Evolutionary conservation across 1,284 basidiomycete species (phyloP), one percentile per base, ranked within the genome.

Genomic region (Athelia sp.): DNA sequence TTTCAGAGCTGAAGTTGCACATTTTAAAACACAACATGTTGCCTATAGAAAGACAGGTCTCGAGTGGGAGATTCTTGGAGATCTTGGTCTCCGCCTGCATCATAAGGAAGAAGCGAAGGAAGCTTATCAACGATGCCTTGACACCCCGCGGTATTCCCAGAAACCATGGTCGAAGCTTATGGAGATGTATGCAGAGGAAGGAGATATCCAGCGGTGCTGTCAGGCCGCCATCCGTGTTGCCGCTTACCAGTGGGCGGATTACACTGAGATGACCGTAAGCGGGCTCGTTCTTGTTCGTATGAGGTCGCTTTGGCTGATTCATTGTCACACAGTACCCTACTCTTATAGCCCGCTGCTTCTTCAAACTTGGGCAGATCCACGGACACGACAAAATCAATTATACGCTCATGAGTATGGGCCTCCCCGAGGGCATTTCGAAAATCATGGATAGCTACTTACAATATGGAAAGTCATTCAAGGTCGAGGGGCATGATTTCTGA

Each of bases 41-140:
- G 93, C 94, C 0, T 99, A 98, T 65, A 84, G 91, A 55, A 98
- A 98, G 74, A 98, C 96, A 0, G 93, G 91, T 0, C 75, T 93
- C 15, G 96, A 99, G 69, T 99, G 97, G 96, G 96, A 99, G 72
- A 98, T 99, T 45, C 75, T 99, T 2, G 97, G 96, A 26, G 97
- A 99, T 62, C 76, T 99, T 8, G 96, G 95, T 1, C 63, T 89
- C 32, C 83, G 96, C 10, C 67, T 99, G 52, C 90, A 98, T 62
- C 97, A 98, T 73, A 94, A 92, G 66, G 96, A 98, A 62, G 97
- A 99, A 62, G 92, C 93, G 29, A 96, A 97, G 67, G 96, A 99
- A 62, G 95, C 95, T 2, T 99, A 90, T 67, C 92, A 97, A 64
- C 83, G 93, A 15, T 96, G 94, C 64, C 80, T 99, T 29, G 94